Percentiles rank a stretch among this genome's conserved stretches.
Conservation (phyloP, 2,329 filamentous ascomycete genomes). For the Cladosporium oxysporum region DNA sequence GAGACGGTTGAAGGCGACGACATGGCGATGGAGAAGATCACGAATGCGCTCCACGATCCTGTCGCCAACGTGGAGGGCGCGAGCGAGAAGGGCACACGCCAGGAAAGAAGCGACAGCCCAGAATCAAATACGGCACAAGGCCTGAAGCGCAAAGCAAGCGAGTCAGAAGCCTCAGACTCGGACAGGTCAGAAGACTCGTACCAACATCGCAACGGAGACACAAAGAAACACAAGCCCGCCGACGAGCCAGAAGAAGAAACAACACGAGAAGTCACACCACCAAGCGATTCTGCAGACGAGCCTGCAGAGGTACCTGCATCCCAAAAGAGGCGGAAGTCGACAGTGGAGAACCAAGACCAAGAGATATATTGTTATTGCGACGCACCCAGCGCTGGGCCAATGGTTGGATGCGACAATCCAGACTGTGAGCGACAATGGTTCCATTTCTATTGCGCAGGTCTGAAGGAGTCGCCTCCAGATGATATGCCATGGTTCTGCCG, state of each 20-base stretch:
- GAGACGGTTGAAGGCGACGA: conserved; percentile 41
- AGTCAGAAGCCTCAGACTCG: not conserved
- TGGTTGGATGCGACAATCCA: conserved; percentile 79
- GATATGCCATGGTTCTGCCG: conserved; percentile 31
- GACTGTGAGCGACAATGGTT: conserved; percentile 81
- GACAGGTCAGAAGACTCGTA: conserved; percentile 1
- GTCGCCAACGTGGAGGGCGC: conserved; percentile 29
- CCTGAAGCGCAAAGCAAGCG: conserved; percentile 22
- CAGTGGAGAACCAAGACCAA: conserved; percentile 12
- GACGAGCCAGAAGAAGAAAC: conserved; percentile 25
- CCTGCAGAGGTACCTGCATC: conserved; percentile 9
- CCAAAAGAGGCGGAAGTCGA: conserved; percentile 15
- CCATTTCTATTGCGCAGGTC: conserved; percentile 72
- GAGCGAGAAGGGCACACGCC: conserved; percentile 22
- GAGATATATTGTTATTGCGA: conserved; percentile 20
- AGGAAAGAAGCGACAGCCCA: not conserved
- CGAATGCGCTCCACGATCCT: conserved; percentile 35
- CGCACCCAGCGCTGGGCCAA: conserved; percentile 40
- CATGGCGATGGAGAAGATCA: conserved; percentile 34
- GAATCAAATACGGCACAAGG: not conserved
- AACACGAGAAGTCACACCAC: not conserved
- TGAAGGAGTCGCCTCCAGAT: conserved; percentile 59
- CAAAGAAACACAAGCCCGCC: conserved; percentile 18
- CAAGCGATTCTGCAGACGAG: not conserved
- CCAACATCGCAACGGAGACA: conserved; percentile 9